Evolutionary conservation across 2,329 filamentous ascomycete species (phyloP).

Genomic region (Fusarium sarcochroum): DNA sequence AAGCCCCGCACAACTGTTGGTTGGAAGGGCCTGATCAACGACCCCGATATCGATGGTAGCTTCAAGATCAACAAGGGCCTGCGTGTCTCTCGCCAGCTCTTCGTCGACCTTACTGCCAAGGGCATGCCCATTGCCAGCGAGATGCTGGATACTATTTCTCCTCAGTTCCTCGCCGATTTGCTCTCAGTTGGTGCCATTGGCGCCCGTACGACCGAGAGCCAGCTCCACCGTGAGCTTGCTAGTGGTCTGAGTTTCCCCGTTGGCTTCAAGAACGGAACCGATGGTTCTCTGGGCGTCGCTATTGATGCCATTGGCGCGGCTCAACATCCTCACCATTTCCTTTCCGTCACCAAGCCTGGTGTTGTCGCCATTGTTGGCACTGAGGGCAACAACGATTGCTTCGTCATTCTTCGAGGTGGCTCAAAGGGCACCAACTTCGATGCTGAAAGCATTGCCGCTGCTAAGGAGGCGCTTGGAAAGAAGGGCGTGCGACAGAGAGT

Average conservation of each 20-base stretch:
- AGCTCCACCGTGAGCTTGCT: constrained; percentile 94
- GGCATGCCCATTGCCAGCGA: constrained; percentile 98
- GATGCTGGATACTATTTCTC: constrained; percentile 98
- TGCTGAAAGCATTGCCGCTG: constrained; percentile 83
- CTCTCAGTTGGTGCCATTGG: constrained; percentile 94
- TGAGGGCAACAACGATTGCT: constrained; percentile 95
- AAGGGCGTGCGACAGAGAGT: constrained; percentile 81
- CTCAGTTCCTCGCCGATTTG: constrained; percentile 94
- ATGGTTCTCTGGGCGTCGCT: constrained; percentile 88
- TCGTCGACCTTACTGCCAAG: constrained; percentile 89
- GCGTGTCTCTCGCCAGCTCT: constrained; percentile 87
- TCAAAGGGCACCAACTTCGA: constrained; percentile 96
- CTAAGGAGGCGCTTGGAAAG: constrained; percentile 83
- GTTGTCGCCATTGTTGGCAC: constrained; percentile 96
- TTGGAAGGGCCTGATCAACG: constrained; percentile 99
- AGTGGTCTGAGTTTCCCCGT: constrained; percentile 97
- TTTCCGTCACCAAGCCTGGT: constrained; percentile 96
- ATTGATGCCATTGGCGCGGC: constrained; percentile 97
- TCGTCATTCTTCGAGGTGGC: constrained; percentile 93
- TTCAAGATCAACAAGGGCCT: constrained; percentile 99
- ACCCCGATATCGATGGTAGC: constrained; percentile 97
- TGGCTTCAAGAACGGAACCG: constrained; percentile 99
- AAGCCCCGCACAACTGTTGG: constrained; percentile 98
- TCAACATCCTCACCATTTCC: constrained; percentile 93
- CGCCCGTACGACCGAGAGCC: constrained; percentile 95